A percentile compares a stretch with the other conserved stretches of the same genome.
phyloP scores from a whole-genome alignment of 768 basidiomycete genomes.

The Scleroderma bovista region DNA sequence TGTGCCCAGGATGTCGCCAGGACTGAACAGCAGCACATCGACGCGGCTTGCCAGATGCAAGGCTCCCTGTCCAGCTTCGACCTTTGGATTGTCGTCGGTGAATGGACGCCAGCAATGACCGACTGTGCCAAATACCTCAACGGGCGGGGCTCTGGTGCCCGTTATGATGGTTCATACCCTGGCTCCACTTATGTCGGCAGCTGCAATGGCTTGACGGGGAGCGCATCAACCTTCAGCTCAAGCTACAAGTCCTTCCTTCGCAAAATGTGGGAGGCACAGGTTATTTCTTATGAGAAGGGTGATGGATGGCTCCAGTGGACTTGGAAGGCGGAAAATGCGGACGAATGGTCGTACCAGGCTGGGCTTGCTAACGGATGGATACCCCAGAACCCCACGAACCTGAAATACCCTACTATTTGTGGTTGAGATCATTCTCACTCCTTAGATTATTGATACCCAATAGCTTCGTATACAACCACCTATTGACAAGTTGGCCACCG shows the following conservation, averaged over 20 bases:
- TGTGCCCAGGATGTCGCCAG: conserved; percentile 38
- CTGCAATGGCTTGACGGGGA: conserved; percentile 69
- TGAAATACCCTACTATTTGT: conserved; percentile 61
- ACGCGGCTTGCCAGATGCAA: conserved; percentile 47
- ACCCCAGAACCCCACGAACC: conserved; percentile 50
- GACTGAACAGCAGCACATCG: conserved; percentile 51
- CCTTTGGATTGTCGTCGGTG: conserved; percentile 82
- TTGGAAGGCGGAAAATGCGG: conserved; percentile 78
- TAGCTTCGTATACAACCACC: background rate
- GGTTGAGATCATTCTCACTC: conserved; percentile 26
- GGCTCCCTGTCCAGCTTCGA: conserved; percentile 45
- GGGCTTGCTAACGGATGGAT: conserved; percentile 83
- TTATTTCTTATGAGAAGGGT: conserved; percentile 63
- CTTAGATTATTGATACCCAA: background rate
- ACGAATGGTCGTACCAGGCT: conserved; percentile 88
- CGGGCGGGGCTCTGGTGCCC: conserved; percentile 66
- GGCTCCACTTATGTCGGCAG: conserved; percentile 69
- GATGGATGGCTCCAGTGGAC: conserved; percentile 79
- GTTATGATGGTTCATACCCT: conserved; percentile 56
- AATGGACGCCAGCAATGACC: conserved; percentile 76
- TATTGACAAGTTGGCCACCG: too few relatives aligned
- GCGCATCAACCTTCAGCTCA: conserved; percentile 65
- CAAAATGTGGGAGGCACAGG: conserved; percentile 82
- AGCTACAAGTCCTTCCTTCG: conserved; percentile 79
- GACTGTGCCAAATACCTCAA: conserved; percentile 66